A percentile compares a stretch with the other conserved stretches of the same genome.
These are phyloP conservation scores for Symbiodinium pilosum DNA, from an alignment of 73 alveolate genomes.

Conservation along the genomic window DNA sequence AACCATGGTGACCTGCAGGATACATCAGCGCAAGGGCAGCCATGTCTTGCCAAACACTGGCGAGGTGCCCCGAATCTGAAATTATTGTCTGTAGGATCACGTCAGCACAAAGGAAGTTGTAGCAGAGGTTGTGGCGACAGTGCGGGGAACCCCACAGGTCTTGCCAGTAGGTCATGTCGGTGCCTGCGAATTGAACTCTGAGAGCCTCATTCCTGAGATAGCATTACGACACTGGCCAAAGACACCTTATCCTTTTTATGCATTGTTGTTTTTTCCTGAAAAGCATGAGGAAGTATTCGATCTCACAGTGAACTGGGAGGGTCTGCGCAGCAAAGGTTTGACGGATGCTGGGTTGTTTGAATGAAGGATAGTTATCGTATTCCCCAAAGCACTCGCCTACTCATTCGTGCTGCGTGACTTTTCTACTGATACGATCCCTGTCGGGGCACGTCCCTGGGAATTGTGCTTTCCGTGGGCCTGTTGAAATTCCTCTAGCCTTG, in stretches of 20 bases:
- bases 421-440: background rate
- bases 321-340: background rate
- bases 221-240: background rate
- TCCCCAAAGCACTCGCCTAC: background rate
- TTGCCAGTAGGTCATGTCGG: background rate
- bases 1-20: background rate
- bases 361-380: background rate
- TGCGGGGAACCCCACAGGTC: background rate
- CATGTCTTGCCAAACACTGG: constrained; percentile 6
- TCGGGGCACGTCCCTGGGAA: background rate
- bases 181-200: background rate
- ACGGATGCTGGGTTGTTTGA: background rate
- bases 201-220: background rate
- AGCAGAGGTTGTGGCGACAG: background rate
- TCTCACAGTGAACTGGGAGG: background rate
- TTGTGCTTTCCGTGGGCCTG: background rate
- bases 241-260: background rate
- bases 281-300: background rate
- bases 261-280: background rate
- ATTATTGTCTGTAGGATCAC: background rate
- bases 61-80: background rate
- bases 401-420: background rate
- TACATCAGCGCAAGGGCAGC: background rate
- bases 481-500: background rate
- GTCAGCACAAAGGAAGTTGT: background rate